A percentile compares a stretch with the other conserved stretches of the same genome.
Evolutionary conservation across 2,329 filamentous ascomycete genomes (phyloP).

Genomic region (Penicillium capsulatum): DNA sequence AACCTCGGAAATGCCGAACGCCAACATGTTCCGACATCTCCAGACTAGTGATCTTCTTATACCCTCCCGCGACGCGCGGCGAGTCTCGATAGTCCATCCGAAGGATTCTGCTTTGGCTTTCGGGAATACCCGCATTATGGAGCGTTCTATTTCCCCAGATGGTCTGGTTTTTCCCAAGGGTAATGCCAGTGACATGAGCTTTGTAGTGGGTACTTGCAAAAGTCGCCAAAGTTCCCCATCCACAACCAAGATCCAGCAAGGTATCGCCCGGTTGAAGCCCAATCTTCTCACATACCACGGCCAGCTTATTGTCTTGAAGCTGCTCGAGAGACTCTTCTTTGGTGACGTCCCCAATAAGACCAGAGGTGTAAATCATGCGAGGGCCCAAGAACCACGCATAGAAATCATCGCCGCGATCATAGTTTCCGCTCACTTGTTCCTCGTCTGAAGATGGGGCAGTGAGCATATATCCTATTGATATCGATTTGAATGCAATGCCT

Average conservation of each 20-base stretch:
- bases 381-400: constrained; percentile 36
- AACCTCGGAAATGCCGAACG: constrained; percentile 70
- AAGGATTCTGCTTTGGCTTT: constrained; percentile 77
- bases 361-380: constrained; percentile 35
- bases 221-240: constrained; percentile 83
- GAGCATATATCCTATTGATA: too few species aligned
- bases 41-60: constrained; percentile 85
- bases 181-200: constrained; percentile 64
- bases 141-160: constrained; percentile 84
- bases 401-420: constrained; percentile 33
- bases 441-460: too few species aligned
- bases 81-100: constrained; percentile 95
- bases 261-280: constrained; percentile 68
- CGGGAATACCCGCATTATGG: constrained; percentile 67
- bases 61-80: constrained; percentile 67
- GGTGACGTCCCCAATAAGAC: constrained; percentile 28
- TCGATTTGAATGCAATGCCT: too few species aligned
- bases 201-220: constrained; percentile 84
- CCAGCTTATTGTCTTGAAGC: constrained; percentile 78
- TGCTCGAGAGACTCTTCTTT: constrained; percentile 32
- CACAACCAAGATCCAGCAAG: constrained; percentile 84
- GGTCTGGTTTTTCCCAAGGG: constrained; percentile 82
- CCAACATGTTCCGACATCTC: constrained; percentile 96
- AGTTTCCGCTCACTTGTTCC: constrained; percentile 32
- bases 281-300: constrained; percentile 86